phyloP scores from a whole-genome alignment of 768 basidiomycete genomes.

The Tylopilus subfusipes region DNA sequence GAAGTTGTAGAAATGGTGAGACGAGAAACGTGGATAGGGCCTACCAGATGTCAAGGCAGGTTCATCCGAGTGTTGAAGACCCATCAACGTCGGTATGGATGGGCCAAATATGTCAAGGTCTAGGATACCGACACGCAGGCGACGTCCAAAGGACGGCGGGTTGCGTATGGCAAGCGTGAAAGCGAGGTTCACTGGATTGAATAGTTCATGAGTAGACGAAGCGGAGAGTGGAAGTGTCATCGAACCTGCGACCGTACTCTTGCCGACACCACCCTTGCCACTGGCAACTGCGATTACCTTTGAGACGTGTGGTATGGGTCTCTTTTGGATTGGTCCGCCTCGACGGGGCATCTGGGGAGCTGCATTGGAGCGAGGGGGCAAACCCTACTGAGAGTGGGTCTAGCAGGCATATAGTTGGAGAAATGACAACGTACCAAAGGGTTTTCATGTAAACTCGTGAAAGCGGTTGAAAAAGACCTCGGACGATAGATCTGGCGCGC shows the following conservation, averaged over 20 bases:
- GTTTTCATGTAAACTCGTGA: slow-evolving; percentile 43
- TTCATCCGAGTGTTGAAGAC: slow-evolving; percentile 73
- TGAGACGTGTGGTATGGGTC: slow-evolving; percentile 67
- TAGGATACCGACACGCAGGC: slow-evolving; percentile 75
- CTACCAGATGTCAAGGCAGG: slow-evolving; percentile 70
- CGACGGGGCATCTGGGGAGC: slow-evolving; percentile 62
- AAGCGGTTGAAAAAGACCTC: slow-evolving; percentile 19
- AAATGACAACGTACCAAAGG: slow-evolving; percentile 43
- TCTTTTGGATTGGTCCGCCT: slow-evolving; percentile 50
- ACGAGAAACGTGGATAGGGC: slow-evolving; percentile 16
- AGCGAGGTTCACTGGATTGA: slow-evolving; percentile 68
- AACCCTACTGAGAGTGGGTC: slow-evolving; percentile 31
- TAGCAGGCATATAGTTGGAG: background rate
- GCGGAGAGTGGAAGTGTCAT: background rate
- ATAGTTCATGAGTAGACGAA: slow-evolving; percentile 7
- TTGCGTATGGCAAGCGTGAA: slow-evolving; percentile 59
- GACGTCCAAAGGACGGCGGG: slow-evolving; percentile 30
- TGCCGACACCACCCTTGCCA: slow-evolving; percentile 95
- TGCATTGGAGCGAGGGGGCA: slow-evolving; percentile 31
- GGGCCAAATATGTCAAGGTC: slow-evolving; percentile 98
- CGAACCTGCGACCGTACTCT: slow-evolving; percentile 87
- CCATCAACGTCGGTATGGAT: slow-evolving; percentile 90
- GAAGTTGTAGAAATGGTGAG: background rate
- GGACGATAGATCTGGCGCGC: background rate
- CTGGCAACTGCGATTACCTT: slow-evolving; percentile 83